phyloP scores from a whole-genome alignment of 108 stramenopile species.

The Aurantiochytrium sp. region DNA sequence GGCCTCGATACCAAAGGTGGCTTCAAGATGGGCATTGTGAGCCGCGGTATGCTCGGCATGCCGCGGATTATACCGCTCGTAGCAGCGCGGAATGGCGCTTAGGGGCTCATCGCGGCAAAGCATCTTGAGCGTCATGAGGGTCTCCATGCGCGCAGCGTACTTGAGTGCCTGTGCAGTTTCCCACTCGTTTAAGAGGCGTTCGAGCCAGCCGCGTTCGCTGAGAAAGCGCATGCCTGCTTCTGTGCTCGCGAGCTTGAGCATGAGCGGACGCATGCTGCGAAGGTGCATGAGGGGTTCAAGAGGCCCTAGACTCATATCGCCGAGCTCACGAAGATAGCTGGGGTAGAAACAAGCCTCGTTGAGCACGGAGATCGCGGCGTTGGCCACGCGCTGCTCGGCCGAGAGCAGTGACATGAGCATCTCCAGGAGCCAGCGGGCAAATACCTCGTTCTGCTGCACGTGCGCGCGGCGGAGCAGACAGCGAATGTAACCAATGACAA shows the following conservation, averaged over 20 bases:
- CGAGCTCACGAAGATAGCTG: not conserved
- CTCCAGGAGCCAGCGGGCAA: not conserved
- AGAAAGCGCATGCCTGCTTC: not conserved
- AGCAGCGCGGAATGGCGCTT: not conserved
- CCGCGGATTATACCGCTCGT: not conserved
- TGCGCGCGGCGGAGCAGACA: not conserved
- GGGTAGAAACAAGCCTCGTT: not conserved
- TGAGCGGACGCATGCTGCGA: not conserved
- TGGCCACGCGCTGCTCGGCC: not conserved
- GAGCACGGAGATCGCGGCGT: not conserved
- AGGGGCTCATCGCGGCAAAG: not conserved
- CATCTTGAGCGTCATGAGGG: slow-evolving; percentile 9
- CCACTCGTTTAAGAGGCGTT: not conserved
- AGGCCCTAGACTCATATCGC: not conserved
- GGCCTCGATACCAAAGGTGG: not conserved
- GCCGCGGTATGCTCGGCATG: not conserved
- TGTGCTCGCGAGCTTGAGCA: not conserved
- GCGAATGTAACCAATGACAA: not conserved
- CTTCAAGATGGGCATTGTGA: not conserved
- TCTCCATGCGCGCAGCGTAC: slow-evolving; percentile 13
- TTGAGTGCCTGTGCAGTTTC: not conserved
- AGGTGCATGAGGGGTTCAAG: not conserved
- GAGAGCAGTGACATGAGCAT: not conserved
- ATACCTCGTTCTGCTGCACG: not conserved
- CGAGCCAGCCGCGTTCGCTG: not conserved